Conservation (phyloP, 805 yeast genomes). For the Kuraishia floccosa region DNA sequence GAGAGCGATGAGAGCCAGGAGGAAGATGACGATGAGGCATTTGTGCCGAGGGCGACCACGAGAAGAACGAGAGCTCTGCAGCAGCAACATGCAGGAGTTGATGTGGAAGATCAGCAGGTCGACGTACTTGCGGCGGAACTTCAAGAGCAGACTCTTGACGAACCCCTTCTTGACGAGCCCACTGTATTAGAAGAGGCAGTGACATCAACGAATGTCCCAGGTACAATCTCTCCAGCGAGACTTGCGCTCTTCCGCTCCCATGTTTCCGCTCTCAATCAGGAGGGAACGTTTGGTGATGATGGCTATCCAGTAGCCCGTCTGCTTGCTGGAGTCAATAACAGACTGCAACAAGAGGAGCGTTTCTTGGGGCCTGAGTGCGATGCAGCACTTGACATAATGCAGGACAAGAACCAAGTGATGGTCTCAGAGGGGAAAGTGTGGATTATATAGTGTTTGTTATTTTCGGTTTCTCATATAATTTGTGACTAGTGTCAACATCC, state of each 20-base stretch:
- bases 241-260: conserved; percentile 32
- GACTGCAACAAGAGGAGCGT: conserved; percentile 31
- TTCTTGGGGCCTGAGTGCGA: conserved; percentile 30
- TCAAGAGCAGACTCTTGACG: conserved; percentile 2
- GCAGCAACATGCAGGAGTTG: background rate
- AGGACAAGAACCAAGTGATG: conserved; percentile 33
- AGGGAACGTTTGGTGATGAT: conserved; percentile 21
- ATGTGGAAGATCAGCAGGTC: conserved; percentile 7
- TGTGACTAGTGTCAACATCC: too few relatives aligned
- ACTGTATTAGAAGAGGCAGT: conserved; percentile 9
- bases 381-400: conserved; percentile 30
- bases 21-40: conserved; percentile 9
- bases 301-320: conserved; percentile 10
- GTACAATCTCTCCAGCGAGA: conserved; percentile 38
- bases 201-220: conserved; percentile 10
- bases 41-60: conserved; percentile 6
- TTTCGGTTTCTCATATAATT: too few relatives aligned
- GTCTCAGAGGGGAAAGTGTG: conserved; percentile 35
- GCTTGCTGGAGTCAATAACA: conserved; percentile 10
- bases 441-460: conserved; percentile 19
- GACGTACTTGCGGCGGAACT: conserved; percentile 3
- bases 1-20: conserved; percentile 14
- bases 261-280: conserved; percentile 33
- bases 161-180: conserved; percentile 2
- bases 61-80: conserved; percentile 10